phyloP scores from a whole-genome alignment of 2,329 filamentous ascomycete genomes.

The Anisogramma anomala region DNA sequence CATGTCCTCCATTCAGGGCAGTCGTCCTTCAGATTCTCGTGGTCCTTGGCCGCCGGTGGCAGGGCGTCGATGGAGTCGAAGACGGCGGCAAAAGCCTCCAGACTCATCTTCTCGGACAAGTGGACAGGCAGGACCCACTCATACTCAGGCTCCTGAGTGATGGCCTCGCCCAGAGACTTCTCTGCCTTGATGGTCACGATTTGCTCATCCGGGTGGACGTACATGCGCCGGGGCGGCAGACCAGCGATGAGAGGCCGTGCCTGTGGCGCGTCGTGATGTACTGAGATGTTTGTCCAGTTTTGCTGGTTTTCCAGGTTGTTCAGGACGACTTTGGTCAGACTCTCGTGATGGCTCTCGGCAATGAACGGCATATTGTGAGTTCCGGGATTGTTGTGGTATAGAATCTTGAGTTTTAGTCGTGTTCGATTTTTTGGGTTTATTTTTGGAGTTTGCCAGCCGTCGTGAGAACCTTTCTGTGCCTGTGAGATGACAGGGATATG shows the following conservation, averaged over 20 bases:
- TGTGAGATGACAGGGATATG: too few species aligned
- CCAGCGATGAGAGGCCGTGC: slow-evolving; percentile 58
- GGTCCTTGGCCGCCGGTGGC: slow-evolving; percentile 25
- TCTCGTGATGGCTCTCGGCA: slow-evolving; percentile 18
- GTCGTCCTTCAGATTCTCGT: slow-evolving; percentile 16
- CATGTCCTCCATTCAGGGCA: slow-evolving; percentile 28
- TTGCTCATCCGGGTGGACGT: slow-evolving; percentile 75
- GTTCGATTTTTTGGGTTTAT: not conserved
- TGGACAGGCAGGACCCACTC: slow-evolving; percentile 73
- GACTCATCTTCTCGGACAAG: slow-evolving; percentile 59
- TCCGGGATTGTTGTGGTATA: not conserved
- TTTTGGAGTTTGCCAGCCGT: too few species aligned
- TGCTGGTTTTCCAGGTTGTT: slow-evolving; percentile 67
- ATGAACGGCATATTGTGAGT: slow-evolving; percentile 18
- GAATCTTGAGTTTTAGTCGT: too few species aligned
- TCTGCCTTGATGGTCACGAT: slow-evolving; percentile 56
- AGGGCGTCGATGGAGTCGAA: slow-evolving; percentile 51
- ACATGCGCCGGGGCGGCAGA: slow-evolving; percentile 59
- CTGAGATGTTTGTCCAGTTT: slow-evolving; percentile 53
- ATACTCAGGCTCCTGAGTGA: slow-evolving; percentile 35
- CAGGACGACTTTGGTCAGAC: slow-evolving; percentile 48
- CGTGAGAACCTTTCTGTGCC: too few species aligned
- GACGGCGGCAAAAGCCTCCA: slow-evolving; percentile 53
- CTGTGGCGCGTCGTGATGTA: slow-evolving; percentile 39
- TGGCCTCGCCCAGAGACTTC: slow-evolving; percentile 32